These are phyloP conservation scores for Apiospora malaysiana DNA, from an alignment of 2,329 filamentous ascomycete species.

Conservation along the genomic window DNA sequence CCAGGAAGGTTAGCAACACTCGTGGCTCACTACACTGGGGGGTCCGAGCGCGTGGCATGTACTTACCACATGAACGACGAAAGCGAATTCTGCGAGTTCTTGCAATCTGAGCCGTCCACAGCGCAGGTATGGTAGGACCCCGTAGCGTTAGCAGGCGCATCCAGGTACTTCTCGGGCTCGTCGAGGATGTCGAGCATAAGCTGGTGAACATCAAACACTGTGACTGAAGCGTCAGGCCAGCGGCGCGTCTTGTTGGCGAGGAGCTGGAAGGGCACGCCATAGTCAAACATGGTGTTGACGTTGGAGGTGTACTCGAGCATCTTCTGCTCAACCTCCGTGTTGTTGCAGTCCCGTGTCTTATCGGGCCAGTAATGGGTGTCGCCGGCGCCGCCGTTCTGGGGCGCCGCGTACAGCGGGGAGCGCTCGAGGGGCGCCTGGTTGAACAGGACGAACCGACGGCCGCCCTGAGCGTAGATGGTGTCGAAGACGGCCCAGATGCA, in stretches of 20 bases:
- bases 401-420: constrained; percentile 68
- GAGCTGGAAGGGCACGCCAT: constrained; percentile 55
- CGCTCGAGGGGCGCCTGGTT: constrained; percentile 72
- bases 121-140: constrained; percentile 63
- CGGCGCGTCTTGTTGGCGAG: constrained; percentile 44
- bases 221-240: constrained; percentile 65
- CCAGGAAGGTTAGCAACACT: too few species aligned
- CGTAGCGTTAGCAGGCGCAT: constrained; percentile 66
- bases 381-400: constrained; percentile 47
- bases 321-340: constrained; percentile 52
- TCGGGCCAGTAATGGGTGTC: constrained; percentile 53
- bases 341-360: constrained; percentile 51
- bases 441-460: constrained; percentile 73
- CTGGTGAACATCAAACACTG: constrained; percentile 70
- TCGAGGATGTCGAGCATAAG: constrained; percentile 70
- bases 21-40: too few species aligned
- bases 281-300: constrained; percentile 56
- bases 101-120: constrained; percentile 41
- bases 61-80: constrained; percentile 72
- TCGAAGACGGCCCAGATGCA: constrained; percentile 72
- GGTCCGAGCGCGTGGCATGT: background rate
- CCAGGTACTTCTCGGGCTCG: constrained; percentile 65
- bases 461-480: constrained; percentile 68
- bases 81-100: constrained; percentile 45
- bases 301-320: constrained; percentile 55